Percentiles rank a stretch among this genome's conserved stretches.
These are phyloP conservation scores for Leptoxyphium fumago DNA, from an alignment of 2,329 filamentous ascomycete genomes.

Conservation along the genomic window DNA sequence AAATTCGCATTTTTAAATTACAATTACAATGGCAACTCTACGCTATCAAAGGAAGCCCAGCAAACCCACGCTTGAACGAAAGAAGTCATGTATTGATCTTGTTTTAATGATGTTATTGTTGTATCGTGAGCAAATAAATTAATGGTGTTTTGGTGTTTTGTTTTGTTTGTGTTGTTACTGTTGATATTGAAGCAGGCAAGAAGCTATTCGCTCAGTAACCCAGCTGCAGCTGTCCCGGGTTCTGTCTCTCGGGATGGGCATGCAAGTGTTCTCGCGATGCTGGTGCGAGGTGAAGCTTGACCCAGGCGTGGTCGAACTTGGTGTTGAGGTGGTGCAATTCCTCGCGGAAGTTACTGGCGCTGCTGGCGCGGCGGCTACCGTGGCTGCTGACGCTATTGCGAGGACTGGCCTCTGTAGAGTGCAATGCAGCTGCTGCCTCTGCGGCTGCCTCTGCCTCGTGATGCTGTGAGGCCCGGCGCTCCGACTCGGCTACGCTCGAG, in stretches of 20 bases:
- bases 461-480: not conserved
- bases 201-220: not conserved
- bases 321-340: not conserved
- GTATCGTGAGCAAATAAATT: too few relatives aligned
- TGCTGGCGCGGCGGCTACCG: not conserved
- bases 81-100: too few relatives aligned
- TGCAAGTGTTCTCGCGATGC: not conserved
- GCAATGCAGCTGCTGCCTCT: too few relatives aligned
- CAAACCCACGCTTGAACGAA: too few relatives aligned
- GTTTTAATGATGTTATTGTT: too few relatives aligned
- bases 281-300: not conserved
- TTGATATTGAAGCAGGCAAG: too few relatives aligned
- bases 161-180: too few relatives aligned
- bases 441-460: not conserved
- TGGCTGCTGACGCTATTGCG: not conserved
- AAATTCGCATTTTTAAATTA: too few relatives aligned
- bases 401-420: too few relatives aligned
- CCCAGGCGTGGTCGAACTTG: not conserved
- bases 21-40: too few relatives aligned
- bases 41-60: too few relatives aligned
- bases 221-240: not conserved
- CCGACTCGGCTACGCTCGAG: not conserved
- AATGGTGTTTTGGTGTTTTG: too few relatives aligned
- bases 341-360: not conserved
- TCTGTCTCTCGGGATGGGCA: not conserved